A percentile compares a stretch with the other conserved stretches of the same genome.
phyloP scores from a whole-genome alignment of 805 yeast species.

The Kodamaea nitidulidarum region DNA sequence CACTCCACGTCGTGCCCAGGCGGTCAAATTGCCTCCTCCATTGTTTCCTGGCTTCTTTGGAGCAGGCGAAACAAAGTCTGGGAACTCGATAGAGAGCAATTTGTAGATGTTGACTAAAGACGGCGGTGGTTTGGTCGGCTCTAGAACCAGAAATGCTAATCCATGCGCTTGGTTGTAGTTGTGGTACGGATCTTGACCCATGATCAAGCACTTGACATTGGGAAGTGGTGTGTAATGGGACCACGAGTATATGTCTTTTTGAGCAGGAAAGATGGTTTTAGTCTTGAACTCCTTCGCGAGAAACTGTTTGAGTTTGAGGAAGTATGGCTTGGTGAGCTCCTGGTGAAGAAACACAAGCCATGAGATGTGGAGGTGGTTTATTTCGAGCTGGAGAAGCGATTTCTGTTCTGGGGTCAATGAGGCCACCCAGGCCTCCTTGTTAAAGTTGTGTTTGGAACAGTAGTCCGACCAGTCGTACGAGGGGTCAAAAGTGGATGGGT shows the following conservation, averaged over 20 bases:
- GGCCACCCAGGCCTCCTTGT: slow-evolving; percentile 50
- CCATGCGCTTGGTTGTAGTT: slow-evolving; percentile 94
- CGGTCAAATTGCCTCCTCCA: slow-evolving; percentile 63
- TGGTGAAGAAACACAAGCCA: slow-evolving; percentile 71
- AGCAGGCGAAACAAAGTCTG: slow-evolving; percentile 58
- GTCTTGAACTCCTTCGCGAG: slow-evolving; percentile 44
- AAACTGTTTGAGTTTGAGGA: slow-evolving; percentile 65
- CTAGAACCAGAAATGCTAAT: slow-evolving; percentile 83
- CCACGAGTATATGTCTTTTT: slow-evolving; percentile 83
- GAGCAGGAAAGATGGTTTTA: slow-evolving; percentile 72
- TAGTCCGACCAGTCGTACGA: too few relatives aligned
- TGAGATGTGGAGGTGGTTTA: slow-evolving; percentile 61
- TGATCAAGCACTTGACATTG: slow-evolving; percentile 67
- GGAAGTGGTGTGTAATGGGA: slow-evolving; percentile 76
- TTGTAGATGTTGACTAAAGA: slow-evolving; percentile 85
- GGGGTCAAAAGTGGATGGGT: too few relatives aligned
- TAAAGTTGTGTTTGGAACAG: slow-evolving; percentile 29
- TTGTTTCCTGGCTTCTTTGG: slow-evolving; percentile 27
- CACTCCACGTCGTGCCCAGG: slow-evolving; percentile 89
- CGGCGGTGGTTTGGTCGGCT: slow-evolving; percentile 78
- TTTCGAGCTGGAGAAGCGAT: slow-evolving; percentile 59
- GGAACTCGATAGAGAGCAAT: slow-evolving; percentile 59
- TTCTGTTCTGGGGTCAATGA: slow-evolving; percentile 45
- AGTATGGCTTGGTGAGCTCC: slow-evolving; percentile 83
- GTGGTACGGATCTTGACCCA: slow-evolving; percentile 98